Conservation (phyloP, 805 yeast genomes). For the Barnettozyma californica region DNA sequence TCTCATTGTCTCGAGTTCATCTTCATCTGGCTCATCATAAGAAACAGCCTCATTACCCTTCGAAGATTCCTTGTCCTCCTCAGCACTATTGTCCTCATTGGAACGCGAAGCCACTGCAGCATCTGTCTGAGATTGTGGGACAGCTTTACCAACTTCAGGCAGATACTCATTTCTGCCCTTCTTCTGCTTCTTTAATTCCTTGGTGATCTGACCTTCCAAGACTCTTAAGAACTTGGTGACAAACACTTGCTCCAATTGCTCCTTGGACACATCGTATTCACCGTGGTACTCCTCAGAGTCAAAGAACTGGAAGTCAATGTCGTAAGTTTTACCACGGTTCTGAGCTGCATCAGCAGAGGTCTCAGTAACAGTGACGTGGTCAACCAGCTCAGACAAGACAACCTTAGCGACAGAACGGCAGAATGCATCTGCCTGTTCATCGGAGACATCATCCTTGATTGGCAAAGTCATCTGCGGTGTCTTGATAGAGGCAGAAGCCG, state of each 20-base stretch:
- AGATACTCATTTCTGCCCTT: conserved; percentile 43
- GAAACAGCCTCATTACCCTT: conserved; percentile 84
- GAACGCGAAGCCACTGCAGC: conserved; percentile 33
- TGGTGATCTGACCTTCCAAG: conserved; percentile 67
- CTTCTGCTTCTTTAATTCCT: conserved; percentile 80
- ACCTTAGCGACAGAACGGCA: conserved; percentile 86
- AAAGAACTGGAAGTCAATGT: conserved; percentile 70
- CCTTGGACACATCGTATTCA: conserved; percentile 84
- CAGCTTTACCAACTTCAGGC: conserved; percentile 68
- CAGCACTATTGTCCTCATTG: conserved; percentile 48
- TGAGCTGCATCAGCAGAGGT: conserved; percentile 62
- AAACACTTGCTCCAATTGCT: conserved; percentile 67
- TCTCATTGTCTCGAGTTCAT: conserved; percentile 85
- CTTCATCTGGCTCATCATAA: conserved; percentile 93
- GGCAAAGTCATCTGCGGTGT: conserved; percentile 99
- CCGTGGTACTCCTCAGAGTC: conserved; percentile 68
- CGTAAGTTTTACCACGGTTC: conserved; percentile 42
- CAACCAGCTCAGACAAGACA: conserved; percentile 82
- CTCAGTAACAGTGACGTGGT: conserved; percentile 80
- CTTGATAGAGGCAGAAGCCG: conserved; percentile 90
- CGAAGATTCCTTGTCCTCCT: conserved; percentile 51
- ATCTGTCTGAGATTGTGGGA: conserved; percentile 48
- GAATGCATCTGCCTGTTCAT: conserved; percentile 86
- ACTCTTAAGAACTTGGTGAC: conserved; percentile 58
- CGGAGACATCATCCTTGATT: conserved; percentile 69